Base-by-base conservation (phyloP, 176 grass and related monocot genomes). In the Oryza australiensis region DNA sequence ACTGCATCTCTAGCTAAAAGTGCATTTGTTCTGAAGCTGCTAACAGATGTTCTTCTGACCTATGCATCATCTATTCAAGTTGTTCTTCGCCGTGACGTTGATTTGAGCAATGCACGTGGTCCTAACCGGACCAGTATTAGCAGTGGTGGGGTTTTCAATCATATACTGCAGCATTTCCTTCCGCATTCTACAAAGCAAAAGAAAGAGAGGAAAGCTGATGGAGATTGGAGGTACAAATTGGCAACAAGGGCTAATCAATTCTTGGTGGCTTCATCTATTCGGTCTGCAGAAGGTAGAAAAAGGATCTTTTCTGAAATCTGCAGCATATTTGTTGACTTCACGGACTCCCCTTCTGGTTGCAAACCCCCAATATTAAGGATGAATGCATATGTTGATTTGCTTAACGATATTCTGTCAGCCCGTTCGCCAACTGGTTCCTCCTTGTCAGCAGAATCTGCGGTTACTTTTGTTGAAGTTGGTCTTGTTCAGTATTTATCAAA, bases 211-310 rank as follows among this genome's bases (percentile, higher is more conserved):
- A 99, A 93, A 82, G 23, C 69, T 53, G 93, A 99, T 86, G 86
- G 88, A 45, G 96, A 99, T 84, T 99, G 96, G 96, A 94, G 93
- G 84, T 90, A 95, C 68, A 99, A 95, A 75, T 87, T 99, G 72
- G 87, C 89, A 64, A 85, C 85, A 20, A 94, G 96, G 79, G 83
- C 89, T 86, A 99, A 89, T 82, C 93, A 99, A 73, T 90, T 99
- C 81, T 88, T 99, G 79, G 96, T 99, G 85, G 96, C 93, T 72
- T 95, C 96, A 59, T 92, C 91, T 77, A 89, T 95, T 88, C 93
- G 96, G 77, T 95, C 96, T 23, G 59, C 91, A 27, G 96, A 99
- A 49, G 90, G 73, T 59, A 87, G 93, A 29, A 99, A 86, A 91
- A 92, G 96, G 79, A 99, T 99, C 14, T 95, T 93, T 81, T 91